These are phyloP conservation scores for Alternaria gaisen DNA, from an alignment of 2,329 filamentous ascomycete species.

Conservation along the genomic window DNA sequence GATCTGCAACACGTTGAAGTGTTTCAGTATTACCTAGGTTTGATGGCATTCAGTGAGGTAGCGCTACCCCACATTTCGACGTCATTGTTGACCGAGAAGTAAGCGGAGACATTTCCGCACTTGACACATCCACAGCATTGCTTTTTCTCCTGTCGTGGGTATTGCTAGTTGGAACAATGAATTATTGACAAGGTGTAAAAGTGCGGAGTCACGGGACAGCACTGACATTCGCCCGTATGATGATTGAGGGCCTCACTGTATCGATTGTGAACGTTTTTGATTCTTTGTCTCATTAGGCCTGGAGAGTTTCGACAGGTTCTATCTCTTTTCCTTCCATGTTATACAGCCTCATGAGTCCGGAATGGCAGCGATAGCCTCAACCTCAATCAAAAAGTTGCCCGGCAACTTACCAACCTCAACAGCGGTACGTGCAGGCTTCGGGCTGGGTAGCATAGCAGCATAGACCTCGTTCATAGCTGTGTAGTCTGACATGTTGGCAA, in stretches of 20 bases:
- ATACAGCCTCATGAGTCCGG: slow-evolving; percentile 26
- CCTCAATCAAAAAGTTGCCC: slow-evolving; percentile 42
- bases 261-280: background rate
- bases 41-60: background rate
- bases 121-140: background rate
- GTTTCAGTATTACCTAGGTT: background rate
- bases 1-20: background rate
- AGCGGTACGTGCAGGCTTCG: slow-evolving; percentile 44
- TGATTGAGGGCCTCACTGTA: background rate
- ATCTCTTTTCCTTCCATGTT: background rate
- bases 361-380: slow-evolving; percentile 45
- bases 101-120: background rate
- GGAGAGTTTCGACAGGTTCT: background rate
- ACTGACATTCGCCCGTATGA: background rate
- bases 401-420: slow-evolving; percentile 45
- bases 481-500: slow-evolving; percentile 46
- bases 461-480: slow-evolving; percentile 47
- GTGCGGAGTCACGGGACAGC: accelerated
- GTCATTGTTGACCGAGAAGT: background rate
- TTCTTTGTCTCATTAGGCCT: background rate
- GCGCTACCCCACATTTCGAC: background rate
- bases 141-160: background rate
- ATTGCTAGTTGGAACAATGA: background rate
- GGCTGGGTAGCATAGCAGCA: slow-evolving; percentile 38
- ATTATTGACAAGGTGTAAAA: background rate